Evolutionary conservation across 2,329 filamentous ascomycete species (phyloP).

Genomic region (Epichloe elymi): DNA sequence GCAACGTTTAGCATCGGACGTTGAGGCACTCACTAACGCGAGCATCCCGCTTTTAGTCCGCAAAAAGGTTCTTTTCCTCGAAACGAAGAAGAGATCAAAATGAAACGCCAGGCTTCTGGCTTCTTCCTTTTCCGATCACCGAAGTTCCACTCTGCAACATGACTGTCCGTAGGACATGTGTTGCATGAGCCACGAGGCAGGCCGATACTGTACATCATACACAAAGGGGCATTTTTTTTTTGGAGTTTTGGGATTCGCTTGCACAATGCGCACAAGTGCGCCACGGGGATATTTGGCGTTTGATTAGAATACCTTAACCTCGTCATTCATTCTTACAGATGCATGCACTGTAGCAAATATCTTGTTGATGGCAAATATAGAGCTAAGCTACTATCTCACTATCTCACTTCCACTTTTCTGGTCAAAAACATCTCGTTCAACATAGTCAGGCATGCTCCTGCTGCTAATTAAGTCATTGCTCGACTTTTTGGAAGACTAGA

Average conservation of each 20-base stretch:
- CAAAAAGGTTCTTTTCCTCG: conserved; percentile 93
- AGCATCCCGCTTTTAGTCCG: conserved; percentile 48
- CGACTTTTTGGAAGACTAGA: not conserved
- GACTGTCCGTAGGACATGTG: not conserved
- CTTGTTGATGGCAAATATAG: not conserved
- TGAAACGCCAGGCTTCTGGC: conserved; percentile 14
- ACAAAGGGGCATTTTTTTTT: conserved; percentile 13
- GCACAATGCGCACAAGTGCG: not conserved
- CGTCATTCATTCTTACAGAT: not conserved
- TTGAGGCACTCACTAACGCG: not conserved
- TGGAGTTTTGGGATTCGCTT: conserved; percentile 17
- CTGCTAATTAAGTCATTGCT: not conserved
- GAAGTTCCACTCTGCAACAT: not conserved
- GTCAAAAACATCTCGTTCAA: not conserved
- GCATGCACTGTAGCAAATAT: not conserved
- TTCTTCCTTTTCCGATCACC: not conserved
- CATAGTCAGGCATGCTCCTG: not conserved
- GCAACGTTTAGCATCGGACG: not conserved
- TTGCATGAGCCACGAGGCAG: not conserved
- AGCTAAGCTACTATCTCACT: conserved; percentile 3
- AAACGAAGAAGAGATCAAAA: conserved; percentile 70
- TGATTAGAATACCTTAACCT: not conserved
- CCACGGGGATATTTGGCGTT: not conserved
- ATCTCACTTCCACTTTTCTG: not conserved
- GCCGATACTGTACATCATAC: conserved; percentile 15